Base-by-base conservation (phyloP, 2,329 filamentous ascomycete species). In the Fusarium compactum region DNA sequence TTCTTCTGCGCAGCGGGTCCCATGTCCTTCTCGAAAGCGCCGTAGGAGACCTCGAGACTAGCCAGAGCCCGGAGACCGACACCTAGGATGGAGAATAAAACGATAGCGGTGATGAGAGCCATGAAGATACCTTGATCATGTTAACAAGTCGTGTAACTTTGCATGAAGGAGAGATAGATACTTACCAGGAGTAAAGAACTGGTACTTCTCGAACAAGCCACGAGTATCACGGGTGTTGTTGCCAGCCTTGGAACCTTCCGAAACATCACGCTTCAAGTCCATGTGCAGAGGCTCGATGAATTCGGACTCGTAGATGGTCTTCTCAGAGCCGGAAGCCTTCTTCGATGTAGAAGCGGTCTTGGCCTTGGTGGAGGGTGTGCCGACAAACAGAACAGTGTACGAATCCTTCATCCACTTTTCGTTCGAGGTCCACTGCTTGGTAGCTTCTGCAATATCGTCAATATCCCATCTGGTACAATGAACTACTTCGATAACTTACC, bases 11-110 rank as follows among this genome's bases (percentile, higher is more conserved):
- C 92, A 40, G 90, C 85, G n/a, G 94, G 93, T 0, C 94, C 93
- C 85, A 94, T 97, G 74, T 98, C 95, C 85, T 97, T 98, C 79
- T 97, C 95, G 78, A 98, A 99, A 3, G 96, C 94, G 69, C 92
- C 94, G 80, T 98, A 98, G 2, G 93, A 92, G 30, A 98, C 93
- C 79, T 98, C 87, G 20, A 99, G 85, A 72, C 93, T 95, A 9
- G 88, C 84, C 15, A 98, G 85, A 16, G 92, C 94, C 64, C 82
- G 88, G 58, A 98, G 82, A 16, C 92, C 96, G 60, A 95, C 90
- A 71, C 91, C 91, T 8, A 97, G 84, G 72, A 98, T 95, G 29
- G 88, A 83, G 65, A 97, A 81, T 51, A 97, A 85, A 41, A 97
- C 79, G 20, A 96, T 79, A 5, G 88, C 83, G 24, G 90, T 90